Evolutionary conservation across 192 early-diverging fungal genomes (phyloP), one percentile per base, ranked within the genome.

Genomic region (Thoreauomyces humboldtii): DNA sequence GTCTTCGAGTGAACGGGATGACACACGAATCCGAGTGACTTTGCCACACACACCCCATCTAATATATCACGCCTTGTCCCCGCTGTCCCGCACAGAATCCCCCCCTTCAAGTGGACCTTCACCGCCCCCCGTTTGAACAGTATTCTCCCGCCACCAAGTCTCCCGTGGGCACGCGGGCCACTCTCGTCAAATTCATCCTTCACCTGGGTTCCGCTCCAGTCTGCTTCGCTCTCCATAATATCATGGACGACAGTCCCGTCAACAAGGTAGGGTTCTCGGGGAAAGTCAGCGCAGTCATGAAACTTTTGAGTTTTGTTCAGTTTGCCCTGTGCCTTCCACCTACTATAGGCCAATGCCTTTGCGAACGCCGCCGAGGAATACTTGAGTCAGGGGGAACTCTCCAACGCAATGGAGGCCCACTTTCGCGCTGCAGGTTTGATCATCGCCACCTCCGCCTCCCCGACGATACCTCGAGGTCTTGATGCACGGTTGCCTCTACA

Each of bases 301-400:
- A n/a, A n/a, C n/a, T n/a, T n/a, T n/a, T n/a, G n/a, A n/a, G n/a
- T n/a, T n/a, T n/a, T n/a, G n/a, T n/a, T n/a, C n/a, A n/a, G n/a
- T n/a, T n/a, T n/a, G n/a, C n/a, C n/a, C n/a, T n/a, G n/a, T n/a
- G n/a, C n/a, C n/a, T n/a, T n/a, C n/a, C n/a, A n/a, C n/a, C n/a
- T n/a, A n/a, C n/a, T n/a, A n/a, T 24, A 88, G 81, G 88, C 83
- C 22, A 86, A 90, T 73, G 67, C 76, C 1, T 88, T 79, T 73
- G 88, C 85, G 15, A 73, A 70, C 36, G 75, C 69, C 2, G 88
- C 88, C 31, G 88, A 90, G 32, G 85, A 86, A 24, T 77, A 71
- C 27, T 69, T 80, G 21, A 85, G 87, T 44, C 46, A 54, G 27
- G 85, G 77, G n/a, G 69, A 78, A 47, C 80, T 77, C 73, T 70